Base-by-base conservation (phyloP, 148 eudicot species). In the Pharnaceum exiguum region DNA sequence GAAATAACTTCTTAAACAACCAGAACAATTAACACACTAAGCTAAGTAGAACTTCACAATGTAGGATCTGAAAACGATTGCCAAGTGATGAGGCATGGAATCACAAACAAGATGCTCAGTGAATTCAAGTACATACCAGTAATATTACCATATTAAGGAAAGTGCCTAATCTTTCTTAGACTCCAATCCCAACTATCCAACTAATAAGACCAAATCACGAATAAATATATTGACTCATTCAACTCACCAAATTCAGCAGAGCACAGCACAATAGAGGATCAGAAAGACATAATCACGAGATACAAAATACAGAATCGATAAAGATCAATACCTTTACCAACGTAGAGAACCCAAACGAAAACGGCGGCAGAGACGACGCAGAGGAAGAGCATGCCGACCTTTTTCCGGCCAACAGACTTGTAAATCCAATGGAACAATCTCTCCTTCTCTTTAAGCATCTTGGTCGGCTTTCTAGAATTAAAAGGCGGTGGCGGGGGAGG, bases 381-480 rank as follows among this genome's bases (percentile, higher is more conserved):
- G 59, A 94, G 72, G 37, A 94, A 79, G 40, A 94, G 66, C 99
- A 94, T 94, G 55, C 99, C 99, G 59, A 86, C 85, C 71, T 94
- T 94, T 64, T 82, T 89, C 49, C 96, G 65, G 8, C 89, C 91
- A 7, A 75, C 79, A 43, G 83, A 74, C 60, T 86, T 94, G 66
- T 66, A 84, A 74, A 89, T 70, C 95, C 95, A 82, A 38, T 68
- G 77, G 29, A 81, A 76, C 53, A 82, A 67, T 11, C 71, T 89
- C 38, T 94, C 99, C 70, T 84, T 94, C 31, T 94, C 99, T 75
- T 89, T 94, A 44, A 71, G 46, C 85, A 83, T 84, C 79, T 89
- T 94, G 2, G 78, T 71, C 18, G 82, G 63, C 76, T 86, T 94
- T 5, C 99, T 66, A 25, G 60, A 24, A 13, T 48, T 7, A 7